Conservation (phyloP, 768 basidiomycete genomes). For the Pleurotus pulmonarius region DNA sequence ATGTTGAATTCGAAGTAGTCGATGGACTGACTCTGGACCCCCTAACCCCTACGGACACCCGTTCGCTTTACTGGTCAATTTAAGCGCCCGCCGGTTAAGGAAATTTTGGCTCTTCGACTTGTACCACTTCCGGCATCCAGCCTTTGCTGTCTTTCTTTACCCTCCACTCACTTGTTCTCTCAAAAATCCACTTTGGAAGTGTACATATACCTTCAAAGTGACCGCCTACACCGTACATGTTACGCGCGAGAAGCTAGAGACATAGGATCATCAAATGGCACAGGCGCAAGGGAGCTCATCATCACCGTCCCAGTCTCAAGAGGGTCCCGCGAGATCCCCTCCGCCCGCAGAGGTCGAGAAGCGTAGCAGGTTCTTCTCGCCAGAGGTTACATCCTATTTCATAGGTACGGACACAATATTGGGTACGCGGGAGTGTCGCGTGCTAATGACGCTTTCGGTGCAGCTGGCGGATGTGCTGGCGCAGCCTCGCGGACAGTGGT, state of each 20-base stretch:
- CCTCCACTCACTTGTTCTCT: slow-evolving; percentile 1
- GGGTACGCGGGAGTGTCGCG: not conserved
- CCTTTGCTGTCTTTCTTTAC: not conserved
- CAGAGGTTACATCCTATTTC: slow-evolving; percentile 41
- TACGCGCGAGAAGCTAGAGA: not conserved
- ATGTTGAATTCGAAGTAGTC: too few species aligned
- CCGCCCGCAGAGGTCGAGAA: not conserved
- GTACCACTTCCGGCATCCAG: not conserved
- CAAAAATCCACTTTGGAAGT: not conserved
- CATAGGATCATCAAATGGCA: slow-evolving; percentile 3
- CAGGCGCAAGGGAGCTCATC: slow-evolving; percentile 2
- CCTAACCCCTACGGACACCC: too few species aligned
- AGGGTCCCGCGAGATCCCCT: not conserved
- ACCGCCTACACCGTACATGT: slow-evolving; percentile 1
- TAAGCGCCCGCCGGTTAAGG: slow-evolving; percentile 2
- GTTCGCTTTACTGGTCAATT: too few species aligned
- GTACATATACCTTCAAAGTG: not conserved
- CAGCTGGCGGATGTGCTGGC: slow-evolving; percentile 56
- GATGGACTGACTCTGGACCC: too few species aligned
- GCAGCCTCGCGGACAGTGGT: slow-evolving; percentile 88
- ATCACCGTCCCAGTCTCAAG: not conserved
- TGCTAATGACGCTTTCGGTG: slow-evolving; percentile 9
- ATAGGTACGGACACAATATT: slow-evolving; percentile 25
- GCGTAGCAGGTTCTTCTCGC: slow-evolving; percentile 21
- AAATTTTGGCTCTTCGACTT: not conserved